A percentile compares a stretch with the other conserved stretches of the same genome.
These are phyloP conservation scores for Cyclospora cayetanensis DNA, from an alignment of 169 alveolate genomes.

Conservation along the genomic window DNA sequence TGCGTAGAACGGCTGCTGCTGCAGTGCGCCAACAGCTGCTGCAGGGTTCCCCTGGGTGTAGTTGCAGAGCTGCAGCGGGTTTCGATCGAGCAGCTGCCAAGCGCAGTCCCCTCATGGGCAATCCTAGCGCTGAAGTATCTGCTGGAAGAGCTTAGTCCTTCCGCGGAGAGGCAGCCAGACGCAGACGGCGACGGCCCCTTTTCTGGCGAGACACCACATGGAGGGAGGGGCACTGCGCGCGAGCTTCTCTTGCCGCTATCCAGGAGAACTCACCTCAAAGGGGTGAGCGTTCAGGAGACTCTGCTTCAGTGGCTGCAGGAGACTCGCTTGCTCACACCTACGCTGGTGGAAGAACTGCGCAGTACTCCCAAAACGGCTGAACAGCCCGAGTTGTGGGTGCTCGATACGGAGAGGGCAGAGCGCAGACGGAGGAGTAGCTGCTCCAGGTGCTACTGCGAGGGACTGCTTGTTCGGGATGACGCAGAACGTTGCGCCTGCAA, in stretches of 20 bases:
- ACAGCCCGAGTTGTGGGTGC: slow-evolving; percentile 40
- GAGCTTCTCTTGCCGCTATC: too few relatives aligned
- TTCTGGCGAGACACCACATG: too few relatives aligned
- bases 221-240: too few relatives aligned
- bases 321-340: background rate
- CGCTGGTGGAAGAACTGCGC: background rate
- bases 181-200: too few relatives aligned
- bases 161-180: background rate
- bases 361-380: background rate
- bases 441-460: background rate
- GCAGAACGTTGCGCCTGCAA: background rate
- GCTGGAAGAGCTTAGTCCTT: slow-evolving; percentile 17
- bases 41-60: slow-evolving; percentile 44
- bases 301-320: slow-evolving; percentile 59
- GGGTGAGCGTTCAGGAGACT: slow-evolving; percentile 8
- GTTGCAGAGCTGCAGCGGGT: slow-evolving; percentile 35
- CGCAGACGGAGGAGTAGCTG: background rate
- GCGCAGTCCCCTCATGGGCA: slow-evolving; percentile 47
- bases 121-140: slow-evolving; percentile 14
- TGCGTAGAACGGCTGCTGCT: background rate
- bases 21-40: slow-evolving; percentile 58
- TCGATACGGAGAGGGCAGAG: background rate
- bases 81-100: background rate
- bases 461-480: background rate
- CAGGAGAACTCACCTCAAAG: too few relatives aligned